phyloP scores from a whole-genome alignment of 495 filamentous ascomycete genomes.

The Choiromyces venosus region DNA sequence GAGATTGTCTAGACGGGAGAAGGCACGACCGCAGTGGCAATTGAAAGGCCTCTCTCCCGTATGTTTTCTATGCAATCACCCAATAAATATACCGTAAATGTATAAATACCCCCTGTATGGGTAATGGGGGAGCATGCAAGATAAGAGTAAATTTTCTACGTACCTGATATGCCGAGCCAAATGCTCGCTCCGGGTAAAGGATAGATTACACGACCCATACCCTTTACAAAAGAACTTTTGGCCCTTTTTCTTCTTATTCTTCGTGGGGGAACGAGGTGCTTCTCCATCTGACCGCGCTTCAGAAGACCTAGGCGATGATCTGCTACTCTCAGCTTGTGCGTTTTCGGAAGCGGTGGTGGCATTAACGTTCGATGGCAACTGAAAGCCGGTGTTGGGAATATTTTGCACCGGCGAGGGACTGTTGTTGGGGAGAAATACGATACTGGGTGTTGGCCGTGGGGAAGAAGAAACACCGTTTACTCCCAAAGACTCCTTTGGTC shows the following conservation, averaged over 20 bases:
- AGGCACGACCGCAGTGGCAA: slow-evolving; percentile 89
- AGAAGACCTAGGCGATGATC: slow-evolving; percentile 19
- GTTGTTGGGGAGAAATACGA: slow-evolving; percentile 9
- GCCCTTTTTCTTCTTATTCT: slow-evolving; percentile 66
- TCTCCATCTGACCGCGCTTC: slow-evolving; percentile 20
- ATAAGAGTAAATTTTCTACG: slow-evolving; percentile 20
- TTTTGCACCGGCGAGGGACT: slow-evolving; percentile 8
- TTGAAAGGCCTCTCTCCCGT: slow-evolving; percentile 96
- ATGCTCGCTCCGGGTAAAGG: slow-evolving; percentile 95
- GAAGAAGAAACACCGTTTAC: slow-evolving; percentile 24
- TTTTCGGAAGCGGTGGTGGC: slow-evolving; percentile 22
- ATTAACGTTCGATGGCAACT: slow-evolving; percentile 28
- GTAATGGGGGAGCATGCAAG: slow-evolving; percentile 1
- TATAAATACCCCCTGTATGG: neutral
- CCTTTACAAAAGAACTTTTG: slow-evolving; percentile 97
- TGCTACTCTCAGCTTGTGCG: slow-evolving; percentile 19
- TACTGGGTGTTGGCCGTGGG: slow-evolving; percentile 4
- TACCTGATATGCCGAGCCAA: slow-evolving; percentile 89
- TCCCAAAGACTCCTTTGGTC: slow-evolving; percentile 15
- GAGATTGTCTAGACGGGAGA: slow-evolving; percentile 94
- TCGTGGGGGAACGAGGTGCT: slow-evolving; percentile 33
- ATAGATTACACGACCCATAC: slow-evolving; percentile 87
- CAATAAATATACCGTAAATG: neutral
- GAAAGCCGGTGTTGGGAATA: neutral
- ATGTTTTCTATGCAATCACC: slow-evolving; percentile 64